These are phyloP conservation scores for Saccharomyces hybrid DNA, from an alignment of 1,139 yeast genomes.

Conservation along the genomic window DNA sequence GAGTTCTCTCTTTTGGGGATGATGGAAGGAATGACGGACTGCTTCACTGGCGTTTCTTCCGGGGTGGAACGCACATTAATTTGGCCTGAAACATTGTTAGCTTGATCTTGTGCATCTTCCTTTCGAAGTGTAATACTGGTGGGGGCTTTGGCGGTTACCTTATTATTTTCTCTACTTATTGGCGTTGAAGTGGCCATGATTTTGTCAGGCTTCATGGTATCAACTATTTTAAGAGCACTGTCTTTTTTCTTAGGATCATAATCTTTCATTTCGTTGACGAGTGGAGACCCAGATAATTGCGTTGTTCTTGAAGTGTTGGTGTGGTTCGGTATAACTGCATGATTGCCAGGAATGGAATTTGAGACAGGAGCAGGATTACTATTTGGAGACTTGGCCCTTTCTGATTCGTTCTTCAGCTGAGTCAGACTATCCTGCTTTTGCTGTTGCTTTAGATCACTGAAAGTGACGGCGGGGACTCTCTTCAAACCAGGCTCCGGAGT, in stretches of 20 bases:
- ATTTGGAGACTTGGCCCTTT: not conserved
- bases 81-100: not conserved
- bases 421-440: constrained; percentile 40
- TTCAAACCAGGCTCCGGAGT: constrained; percentile 32
- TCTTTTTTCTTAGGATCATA: not conserved
- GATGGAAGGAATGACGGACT: constrained; percentile 7
- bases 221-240: not conserved
- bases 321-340: not conserved
- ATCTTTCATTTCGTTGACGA: not conserved
- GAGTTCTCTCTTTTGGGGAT: constrained; percentile 38
- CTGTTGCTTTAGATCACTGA: constrained; percentile 35
- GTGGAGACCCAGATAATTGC: not conserved
- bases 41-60: not conserved
- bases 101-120: not conserved
- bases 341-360: not conserved
- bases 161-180: not conserved
- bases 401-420: not conserved
- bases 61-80: not conserved
- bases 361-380: not conserved
- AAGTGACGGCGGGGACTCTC: constrained; percentile 33
- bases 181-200: not conserved
- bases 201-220: not conserved
- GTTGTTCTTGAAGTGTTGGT: not conserved
- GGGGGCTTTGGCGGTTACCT: constrained; percentile 2
- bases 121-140: constrained; percentile 12